Conservation (phyloP, 2,329 filamentous ascomycete species). For the Hypoxylon sp. region DNA sequence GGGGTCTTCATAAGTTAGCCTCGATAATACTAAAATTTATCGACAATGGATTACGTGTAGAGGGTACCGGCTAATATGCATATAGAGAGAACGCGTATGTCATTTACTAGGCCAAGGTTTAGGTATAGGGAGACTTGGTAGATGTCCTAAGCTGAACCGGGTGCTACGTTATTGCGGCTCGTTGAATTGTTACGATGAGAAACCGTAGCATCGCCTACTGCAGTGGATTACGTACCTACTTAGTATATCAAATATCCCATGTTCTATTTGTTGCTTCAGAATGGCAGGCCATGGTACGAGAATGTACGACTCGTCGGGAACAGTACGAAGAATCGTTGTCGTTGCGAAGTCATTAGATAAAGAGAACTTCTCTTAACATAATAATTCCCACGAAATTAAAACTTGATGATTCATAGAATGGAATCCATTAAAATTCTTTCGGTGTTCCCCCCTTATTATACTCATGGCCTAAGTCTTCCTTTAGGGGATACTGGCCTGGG, state of each 20-base stretch:
- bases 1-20: slow-evolving; percentile 1
- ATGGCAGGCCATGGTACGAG: not conserved
- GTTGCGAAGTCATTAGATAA: not conserved
- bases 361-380: too few species aligned
- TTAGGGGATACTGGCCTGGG: not conserved
- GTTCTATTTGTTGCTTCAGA: not conserved
- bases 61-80: slow-evolving; percentile 35
- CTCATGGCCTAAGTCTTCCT: not conserved
- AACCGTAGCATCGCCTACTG: not conserved
- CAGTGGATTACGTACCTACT: slow-evolving; percentile 3
- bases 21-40: slow-evolving; percentile 7
- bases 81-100: slow-evolving; percentile 31
- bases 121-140: not conserved
- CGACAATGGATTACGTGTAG: slow-evolving; percentile 23
- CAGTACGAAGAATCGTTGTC: not conserved
- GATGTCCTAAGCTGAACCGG: not conserved
- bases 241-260: not conserved
- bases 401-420: too few species aligned
- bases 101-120: not conserved
- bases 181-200: slow-evolving; percentile 3
- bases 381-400: too few species aligned
- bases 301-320: not conserved
- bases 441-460: not conserved
- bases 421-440: not conserved
- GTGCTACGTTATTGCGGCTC: slow-evolving; percentile 29